Conservation (phyloP, 1,284 basidiomycete genomes). For the Cystobasidium sp. region DNA sequence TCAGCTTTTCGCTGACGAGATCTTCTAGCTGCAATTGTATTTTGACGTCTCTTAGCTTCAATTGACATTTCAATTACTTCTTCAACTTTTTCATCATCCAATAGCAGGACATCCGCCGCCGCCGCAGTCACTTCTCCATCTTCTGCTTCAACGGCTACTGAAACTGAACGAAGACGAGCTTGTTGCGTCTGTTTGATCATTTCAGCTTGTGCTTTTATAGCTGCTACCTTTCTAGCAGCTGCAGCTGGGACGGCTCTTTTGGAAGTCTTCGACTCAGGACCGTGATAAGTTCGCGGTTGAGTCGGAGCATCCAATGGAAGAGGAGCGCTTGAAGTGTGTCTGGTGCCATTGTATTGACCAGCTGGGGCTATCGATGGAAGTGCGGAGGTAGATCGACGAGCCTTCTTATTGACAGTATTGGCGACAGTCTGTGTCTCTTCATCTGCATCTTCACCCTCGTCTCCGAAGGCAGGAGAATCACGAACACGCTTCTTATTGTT, state of each 20-base stretch:
- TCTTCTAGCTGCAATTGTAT: slow-evolving; percentile 76
- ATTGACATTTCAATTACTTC: slow-evolving; percentile 63
- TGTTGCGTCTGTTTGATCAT: slow-evolving; percentile 24
- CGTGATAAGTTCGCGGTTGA: slow-evolving; percentile 44
- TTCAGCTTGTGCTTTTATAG: slow-evolving; percentile 63
- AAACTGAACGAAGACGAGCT: slow-evolving; percentile 1
- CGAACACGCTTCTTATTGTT: slow-evolving; percentile 20
- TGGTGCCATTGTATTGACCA: slow-evolving; percentile 48
- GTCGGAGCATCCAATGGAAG: slow-evolving; percentile 52
- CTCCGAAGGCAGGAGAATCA: slow-evolving; percentile 10
- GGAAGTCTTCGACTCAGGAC: slow-evolving; percentile 60
- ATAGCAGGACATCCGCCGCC: slow-evolving; percentile 20
- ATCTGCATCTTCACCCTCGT: slow-evolving; percentile 2
- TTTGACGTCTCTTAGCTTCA: slow-evolving; percentile 75
- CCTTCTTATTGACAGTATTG: not conserved
- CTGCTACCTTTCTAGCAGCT: slow-evolving; percentile 64
- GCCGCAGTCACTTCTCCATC: too few species aligned
- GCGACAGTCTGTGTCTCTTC: not conserved
- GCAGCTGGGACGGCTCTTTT: slow-evolving; percentile 62
- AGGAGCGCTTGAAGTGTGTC: slow-evolving; percentile 50
- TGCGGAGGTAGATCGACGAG: slow-evolving; percentile 9
- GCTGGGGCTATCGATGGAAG: not conserved
- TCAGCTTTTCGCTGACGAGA: slow-evolving; percentile 75
- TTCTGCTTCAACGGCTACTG: not conserved
- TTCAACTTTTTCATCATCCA: slow-evolving; percentile 6